Evolutionary conservation across 23 red algal genomes (phyloP).

Genomic region (Agarophyton chilense): DNA sequence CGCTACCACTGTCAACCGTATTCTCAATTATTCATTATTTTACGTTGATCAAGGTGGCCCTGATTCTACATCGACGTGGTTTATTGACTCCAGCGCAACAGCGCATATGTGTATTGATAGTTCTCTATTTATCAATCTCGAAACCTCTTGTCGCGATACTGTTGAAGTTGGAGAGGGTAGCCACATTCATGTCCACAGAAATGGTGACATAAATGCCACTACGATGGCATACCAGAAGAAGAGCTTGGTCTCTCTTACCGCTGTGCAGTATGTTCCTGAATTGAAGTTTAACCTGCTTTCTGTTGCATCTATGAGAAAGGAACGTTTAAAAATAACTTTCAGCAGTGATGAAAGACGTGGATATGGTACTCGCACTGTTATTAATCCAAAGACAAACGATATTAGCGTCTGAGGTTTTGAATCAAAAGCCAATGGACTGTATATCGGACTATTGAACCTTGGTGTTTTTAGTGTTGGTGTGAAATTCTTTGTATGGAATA

Average conservation of each 20-base stretch:
- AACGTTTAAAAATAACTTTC: background rate
- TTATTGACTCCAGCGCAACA: slow-evolving; percentile 37
- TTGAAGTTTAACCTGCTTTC: slow-evolving; percentile 3
- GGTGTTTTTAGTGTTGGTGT: background rate
- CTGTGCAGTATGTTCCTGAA: background rate
- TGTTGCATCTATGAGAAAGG: background rate
- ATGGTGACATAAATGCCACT: background rate
- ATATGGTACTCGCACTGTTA: background rate
- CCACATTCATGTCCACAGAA: background rate
- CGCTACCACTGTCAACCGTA: no score
- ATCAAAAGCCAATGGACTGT: background rate
- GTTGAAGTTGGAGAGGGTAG: slow-evolving; percentile 25
- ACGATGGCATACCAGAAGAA: slow-evolving; percentile 1
- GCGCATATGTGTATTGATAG: slow-evolving; percentile 14
- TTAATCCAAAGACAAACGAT: background rate
- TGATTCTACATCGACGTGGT: background rate
- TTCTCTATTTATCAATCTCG: background rate
- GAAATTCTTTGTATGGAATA: background rate
- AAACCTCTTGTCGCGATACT: background rate
- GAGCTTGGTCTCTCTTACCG: background rate
- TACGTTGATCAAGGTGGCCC: background rate
- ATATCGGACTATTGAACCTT: background rate
- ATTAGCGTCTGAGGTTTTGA: background rate
- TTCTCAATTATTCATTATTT: no score
- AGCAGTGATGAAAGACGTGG: background rate